Conservation (phyloP, 2,329 filamentous ascomycete genomes). For the Emergomyces orientalis region DNA sequence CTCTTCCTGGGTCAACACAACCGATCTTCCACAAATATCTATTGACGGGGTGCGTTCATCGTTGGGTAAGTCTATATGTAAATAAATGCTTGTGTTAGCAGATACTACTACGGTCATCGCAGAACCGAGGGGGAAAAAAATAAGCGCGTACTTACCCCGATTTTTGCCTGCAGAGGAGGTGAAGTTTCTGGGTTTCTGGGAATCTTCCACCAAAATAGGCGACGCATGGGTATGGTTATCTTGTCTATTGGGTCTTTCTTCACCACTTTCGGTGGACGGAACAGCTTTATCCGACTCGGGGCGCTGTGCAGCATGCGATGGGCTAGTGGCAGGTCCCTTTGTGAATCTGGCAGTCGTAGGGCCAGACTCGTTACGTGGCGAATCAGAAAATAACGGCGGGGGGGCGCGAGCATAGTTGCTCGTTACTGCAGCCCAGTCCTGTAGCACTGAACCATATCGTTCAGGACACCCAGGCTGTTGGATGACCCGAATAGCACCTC, state of each 20-base stretch:
- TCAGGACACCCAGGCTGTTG: constrained; percentile 23
- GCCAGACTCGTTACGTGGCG: neutral
- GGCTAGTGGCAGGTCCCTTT: neutral
- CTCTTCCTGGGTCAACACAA: neutral
- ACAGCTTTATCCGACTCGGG: neutral
- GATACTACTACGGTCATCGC: neutral
- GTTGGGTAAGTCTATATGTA: neutral
- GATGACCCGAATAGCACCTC: constrained; percentile 27
- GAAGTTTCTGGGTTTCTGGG: neutral
- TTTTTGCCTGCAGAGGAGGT: neutral
- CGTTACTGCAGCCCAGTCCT: constrained; percentile 25
- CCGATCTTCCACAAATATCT: neutral
- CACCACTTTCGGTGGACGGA: neutral
- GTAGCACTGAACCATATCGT: constrained; percentile 28
- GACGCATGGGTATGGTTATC: constrained; percentile 3
- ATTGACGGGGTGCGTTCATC: neutral
- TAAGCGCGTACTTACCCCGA: neutral
- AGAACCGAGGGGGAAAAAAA: neutral
- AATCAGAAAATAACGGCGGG: constrained; percentile 9
- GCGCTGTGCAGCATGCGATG: neutral
- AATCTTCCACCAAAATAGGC: constrained; percentile 4
- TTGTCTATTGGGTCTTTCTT: neutral
- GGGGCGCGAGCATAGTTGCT: neutral
- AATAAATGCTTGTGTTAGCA: neutral
- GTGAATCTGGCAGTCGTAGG: neutral